phyloP scores from a whole-genome alignment of 352 stramenopile species.

The Pythium biforme region DNA sequence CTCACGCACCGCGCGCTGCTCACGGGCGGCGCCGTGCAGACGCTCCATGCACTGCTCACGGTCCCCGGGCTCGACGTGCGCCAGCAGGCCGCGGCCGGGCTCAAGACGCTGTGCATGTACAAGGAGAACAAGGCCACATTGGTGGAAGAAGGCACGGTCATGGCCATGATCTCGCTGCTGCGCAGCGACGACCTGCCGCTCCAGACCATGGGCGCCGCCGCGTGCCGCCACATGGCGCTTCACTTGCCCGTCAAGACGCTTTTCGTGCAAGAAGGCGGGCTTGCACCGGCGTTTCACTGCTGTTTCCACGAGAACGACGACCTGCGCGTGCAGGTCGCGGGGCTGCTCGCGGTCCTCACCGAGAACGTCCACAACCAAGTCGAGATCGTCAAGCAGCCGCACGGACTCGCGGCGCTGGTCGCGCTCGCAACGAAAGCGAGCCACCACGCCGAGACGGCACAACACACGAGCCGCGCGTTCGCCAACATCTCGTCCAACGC shows the following conservation, averaged over 20 bases:
- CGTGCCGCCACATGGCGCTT: slow-evolving; percentile 88
- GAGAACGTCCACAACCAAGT: slow-evolving; percentile 92
- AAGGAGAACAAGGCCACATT: slow-evolving; percentile 90
- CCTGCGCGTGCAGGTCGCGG: slow-evolving; percentile 87
- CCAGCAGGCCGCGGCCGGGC: slow-evolving; percentile 86
- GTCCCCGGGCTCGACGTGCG: slow-evolving; percentile 72
- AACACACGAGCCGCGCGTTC: slow-evolving; percentile 88
- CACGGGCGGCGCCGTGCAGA: slow-evolving; percentile 51
- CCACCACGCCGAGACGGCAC: slow-evolving; percentile 75
- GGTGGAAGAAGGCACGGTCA: slow-evolving; percentile 82
- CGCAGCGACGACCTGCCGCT: slow-evolving; percentile 75
- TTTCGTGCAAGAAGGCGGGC: slow-evolving; percentile 67
- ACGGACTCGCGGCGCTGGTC: slow-evolving; percentile 63
- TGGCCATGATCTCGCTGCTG: slow-evolving; percentile 81
- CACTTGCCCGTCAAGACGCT: slow-evolving; percentile 63
- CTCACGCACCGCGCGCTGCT: slow-evolving; percentile 70
- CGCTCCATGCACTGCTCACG: slow-evolving; percentile 76
- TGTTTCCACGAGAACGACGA: slow-evolving; percentile 69
- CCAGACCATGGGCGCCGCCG: slow-evolving; percentile 85
- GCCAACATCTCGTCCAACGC: slow-evolving; percentile 91
- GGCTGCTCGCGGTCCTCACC: slow-evolving; percentile 87
- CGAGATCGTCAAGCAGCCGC: slow-evolving; percentile 74
- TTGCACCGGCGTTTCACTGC: slow-evolving; percentile 62
- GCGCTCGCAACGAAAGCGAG: slow-evolving; percentile 52
- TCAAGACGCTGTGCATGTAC: slow-evolving; percentile 91